Evolutionary conservation across 805 yeast genomes (phyloP), one percentile per base, ranked within the genome.

Genomic region (Hanseniaspora guilliermondii): DNA sequence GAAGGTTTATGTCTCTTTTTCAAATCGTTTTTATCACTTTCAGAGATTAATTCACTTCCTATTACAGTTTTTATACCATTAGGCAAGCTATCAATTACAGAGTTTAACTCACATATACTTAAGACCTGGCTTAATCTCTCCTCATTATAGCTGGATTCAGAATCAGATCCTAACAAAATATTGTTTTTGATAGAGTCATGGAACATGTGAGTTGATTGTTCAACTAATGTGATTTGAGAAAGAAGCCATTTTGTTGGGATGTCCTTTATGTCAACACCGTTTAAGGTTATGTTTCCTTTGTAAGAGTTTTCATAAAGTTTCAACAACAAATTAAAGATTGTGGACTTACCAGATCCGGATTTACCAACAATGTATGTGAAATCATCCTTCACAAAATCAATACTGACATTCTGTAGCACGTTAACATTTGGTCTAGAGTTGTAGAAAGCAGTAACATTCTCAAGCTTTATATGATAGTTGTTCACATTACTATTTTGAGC

Each of bases 331-430:
- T 75, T 76, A 0, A 83, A 76, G 2, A 93, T 57, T 0, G 97
- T 84, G 0, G 97, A 91, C 65, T 93, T 93, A 0, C 98, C 98
- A 0, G 89, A 82, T 0, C 99, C 99, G 0, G 97, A 88, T 57
- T 75, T 73, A 0, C 99, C 99, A 41, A 93, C 77, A 4, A 93
- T 67, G 60, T 78, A 91, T 1, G 82, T 78, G 6, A 77, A 62
- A 33, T 68, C 59, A 0, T 76, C 73, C 0, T 76, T 65, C 1
- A 70, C 65, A 36, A 88, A 69, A 1, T 60, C 59, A 25, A 84
- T 55, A n/a, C 65, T 62, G 0, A 83, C 69, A 47, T 75, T 60
- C 0, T 73, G 65, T 16, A 93, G 63, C 0, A 78, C 79, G 1
- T 68, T 66, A 0, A 66, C 65, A 1, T 70, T 69, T 0, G 73